Percentiles rank a stretch among this genome's conserved stretches.
These are phyloP conservation scores for Penicillium occitanis DNA, from an alignment of 2,329 filamentous ascomycete species.

Conservation along the genomic window DNA sequence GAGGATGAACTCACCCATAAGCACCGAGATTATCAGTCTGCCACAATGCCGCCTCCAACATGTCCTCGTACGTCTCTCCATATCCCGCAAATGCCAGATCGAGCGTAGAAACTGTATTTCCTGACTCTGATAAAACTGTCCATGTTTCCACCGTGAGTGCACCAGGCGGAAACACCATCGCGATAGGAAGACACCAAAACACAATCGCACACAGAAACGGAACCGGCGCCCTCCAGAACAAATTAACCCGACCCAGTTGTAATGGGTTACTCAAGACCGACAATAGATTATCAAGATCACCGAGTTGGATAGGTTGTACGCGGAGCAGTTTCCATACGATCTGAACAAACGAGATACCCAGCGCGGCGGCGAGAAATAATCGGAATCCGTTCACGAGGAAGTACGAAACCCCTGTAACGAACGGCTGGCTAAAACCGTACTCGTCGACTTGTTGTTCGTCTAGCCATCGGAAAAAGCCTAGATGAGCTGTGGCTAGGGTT, in stretches of 20 bases:
- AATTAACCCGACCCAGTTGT: constrained; percentile 7
- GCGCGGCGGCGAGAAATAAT: constrained; percentile 14
- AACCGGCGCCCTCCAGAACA: constrained; percentile 8
- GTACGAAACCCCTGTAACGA: constrained; percentile 14
- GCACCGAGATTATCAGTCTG: constrained; percentile 13
- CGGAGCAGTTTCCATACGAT: constrained; percentile 16
- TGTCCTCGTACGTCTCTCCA: neutral
- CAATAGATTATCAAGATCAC: constrained; percentile 11
- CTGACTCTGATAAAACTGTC: neutral
- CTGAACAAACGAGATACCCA: constrained; percentile 18
- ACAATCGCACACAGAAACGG: constrained; percentile 16
- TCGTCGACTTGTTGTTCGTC: constrained; percentile 4
- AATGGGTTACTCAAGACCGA: constrained; percentile 12
- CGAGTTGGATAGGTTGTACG: neutral
- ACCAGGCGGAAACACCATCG: constrained; percentile 15
- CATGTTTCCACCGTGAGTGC: constrained; percentile 11
- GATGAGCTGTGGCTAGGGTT: constrained; percentile 11
- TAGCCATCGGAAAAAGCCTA: constrained; percentile 15
- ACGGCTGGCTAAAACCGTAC: neutral
- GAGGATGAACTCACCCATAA: constrained; percentile 6
- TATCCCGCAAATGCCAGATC: neutral
- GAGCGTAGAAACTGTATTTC: neutral
- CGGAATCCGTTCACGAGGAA: constrained; percentile 15
- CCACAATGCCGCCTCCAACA: constrained; percentile 6
- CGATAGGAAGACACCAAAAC: constrained; percentile 18